A percentile compares a stretch with the other conserved stretches of the same genome.
Conservation (phyloP, 192 early-diverging fungal genomes). For the Backusella mclennaniae region DNA sequence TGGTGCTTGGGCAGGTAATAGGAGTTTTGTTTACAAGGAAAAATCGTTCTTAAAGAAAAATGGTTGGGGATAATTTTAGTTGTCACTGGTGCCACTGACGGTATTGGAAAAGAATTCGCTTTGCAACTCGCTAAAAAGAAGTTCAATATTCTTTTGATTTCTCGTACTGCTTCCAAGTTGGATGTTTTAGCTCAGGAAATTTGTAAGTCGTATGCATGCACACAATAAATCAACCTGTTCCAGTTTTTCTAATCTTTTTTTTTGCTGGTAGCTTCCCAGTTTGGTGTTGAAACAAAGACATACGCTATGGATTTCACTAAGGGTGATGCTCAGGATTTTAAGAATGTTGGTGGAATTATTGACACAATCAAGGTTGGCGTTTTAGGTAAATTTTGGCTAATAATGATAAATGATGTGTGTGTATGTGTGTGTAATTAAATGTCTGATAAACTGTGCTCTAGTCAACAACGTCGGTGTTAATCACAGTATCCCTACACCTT, state of each 20-base stretch:
- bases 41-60: background rate
- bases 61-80: constrained; percentile 42
- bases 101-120: constrained; percentile 95
- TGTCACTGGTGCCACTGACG: constrained; percentile 95
- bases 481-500: constrained; percentile 88
- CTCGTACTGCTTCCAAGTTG: constrained; percentile 82
- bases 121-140: constrained; percentile 79
- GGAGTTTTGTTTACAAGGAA: background rate
- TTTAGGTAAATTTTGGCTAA: constrained; percentile 38
- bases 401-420: background rate
- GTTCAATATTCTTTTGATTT: constrained; percentile 84
- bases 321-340: constrained; percentile 63
- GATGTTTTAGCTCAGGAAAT: constrained; percentile 70
- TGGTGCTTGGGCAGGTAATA: constrained; percentile 63
- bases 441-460: constrained; percentile 32
- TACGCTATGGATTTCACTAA: constrained; percentile 82
- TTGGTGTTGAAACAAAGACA: constrained; percentile 61
- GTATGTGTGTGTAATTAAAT: background rate
- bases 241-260: background rate
- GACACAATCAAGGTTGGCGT: constrained; percentile 56
- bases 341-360: constrained; percentile 57
- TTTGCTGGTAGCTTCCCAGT: constrained; percentile 28
- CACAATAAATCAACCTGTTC: background rate
- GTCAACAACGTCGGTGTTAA: constrained; percentile 95
- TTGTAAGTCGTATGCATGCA: constrained; percentile 30